Evolutionary conservation across 257 asterid genomes (phyloP), one percentile per base, ranked within the genome.

Genomic region (Solanum habrochaites): DNA sequence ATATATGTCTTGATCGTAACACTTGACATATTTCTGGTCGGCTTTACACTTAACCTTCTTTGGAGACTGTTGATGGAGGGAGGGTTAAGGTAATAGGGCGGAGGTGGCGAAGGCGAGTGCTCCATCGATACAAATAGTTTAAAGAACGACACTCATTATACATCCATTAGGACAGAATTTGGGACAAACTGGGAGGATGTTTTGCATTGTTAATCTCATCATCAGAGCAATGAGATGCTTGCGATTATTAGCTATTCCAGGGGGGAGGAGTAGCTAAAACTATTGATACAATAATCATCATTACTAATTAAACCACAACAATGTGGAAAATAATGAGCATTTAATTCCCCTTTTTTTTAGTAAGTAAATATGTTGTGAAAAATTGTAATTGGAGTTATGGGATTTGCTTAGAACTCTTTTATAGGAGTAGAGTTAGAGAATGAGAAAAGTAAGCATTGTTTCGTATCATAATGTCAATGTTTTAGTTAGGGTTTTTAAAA

Each of bases 101-200:
- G 39, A 37, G 39, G 39, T 14, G 82, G 39, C 25, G 56, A 47
- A 3, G 9, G 83, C 6, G 78, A 71, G n/a, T 21, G 25, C 87
- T 39, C 75, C 91, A 47, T n/a, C 87, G 5, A 75, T 80, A 15
- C 93, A 93, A 4, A 90, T 88, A 4, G 94, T 23, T 92, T 91
- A 15, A 93, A 0, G 94, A 93, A 5, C 73, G 88, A 66, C 93
- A 92, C 1, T 93, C 91, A 0, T 93, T 0, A 83, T 69, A 89
- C 96, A 93, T 1, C 89, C 52, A 83, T 92, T 87, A 0, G 95
- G 95, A 70, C 94, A 92, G 85, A 91, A 93, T 49, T 91, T 91
- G 66, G 95, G 95, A 71, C 95, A 93, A 80, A 93, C 94, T 93
- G 95, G 88, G 92, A 86, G 91, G 88, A 40, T 93, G n/a, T 91